A percentile compares a stretch with the other conserved stretches of the same genome.
Conservation (phyloP, 1,139 yeast genomes). For the Blastobotrys elegans region DNA sequence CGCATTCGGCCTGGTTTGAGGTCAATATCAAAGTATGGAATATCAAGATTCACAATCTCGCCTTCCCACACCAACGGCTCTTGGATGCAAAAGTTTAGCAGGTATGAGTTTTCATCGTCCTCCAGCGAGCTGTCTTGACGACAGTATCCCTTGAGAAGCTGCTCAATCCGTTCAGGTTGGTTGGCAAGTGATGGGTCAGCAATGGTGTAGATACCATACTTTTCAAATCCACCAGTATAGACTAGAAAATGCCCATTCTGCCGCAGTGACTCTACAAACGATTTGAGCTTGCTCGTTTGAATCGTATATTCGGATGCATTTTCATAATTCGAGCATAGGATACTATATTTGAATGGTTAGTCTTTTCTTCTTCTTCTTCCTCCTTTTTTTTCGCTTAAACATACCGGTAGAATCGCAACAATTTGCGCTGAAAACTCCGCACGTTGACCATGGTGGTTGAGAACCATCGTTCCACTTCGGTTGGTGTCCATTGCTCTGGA, state of each 20-base stretch:
- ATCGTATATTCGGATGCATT: slow-evolving; percentile 70
- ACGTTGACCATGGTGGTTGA: slow-evolving; percentile 78
- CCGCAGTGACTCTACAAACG: slow-evolving; percentile 53
- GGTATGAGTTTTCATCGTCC: slow-evolving; percentile 43
- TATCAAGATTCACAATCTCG: slow-evolving; percentile 53
- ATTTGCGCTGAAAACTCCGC: slow-evolving; percentile 78
- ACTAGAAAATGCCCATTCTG: slow-evolving; percentile 73
- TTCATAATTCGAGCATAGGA: slow-evolving; percentile 65
- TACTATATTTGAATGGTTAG: slow-evolving; percentile 26
- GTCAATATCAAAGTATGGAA: slow-evolving; percentile 37
- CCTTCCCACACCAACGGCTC: slow-evolving; percentile 95
- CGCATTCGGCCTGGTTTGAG: slow-evolving; percentile 67
- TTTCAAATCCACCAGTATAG: slow-evolving; percentile 67
- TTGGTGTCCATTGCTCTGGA: slow-evolving; percentile 50
- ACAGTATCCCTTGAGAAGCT: slow-evolving; percentile 35
- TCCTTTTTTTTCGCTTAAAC: no score
- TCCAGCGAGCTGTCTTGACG: slow-evolving; percentile 20
- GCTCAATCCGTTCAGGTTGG: slow-evolving; percentile 38
- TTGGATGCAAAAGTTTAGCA: slow-evolving; percentile 70
- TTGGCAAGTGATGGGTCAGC: slow-evolving; percentile 55
- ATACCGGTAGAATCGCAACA: slow-evolving; percentile 64
- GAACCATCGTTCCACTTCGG: slow-evolving; percentile 75
- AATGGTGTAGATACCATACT: slow-evolving; percentile 69
- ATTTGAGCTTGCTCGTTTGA: slow-evolving; percentile 44
- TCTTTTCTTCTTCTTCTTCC: background rate